Conservation (phyloP, 1,139 yeast genomes). For the Hemisphaericaspora xylanilytica region DNA sequence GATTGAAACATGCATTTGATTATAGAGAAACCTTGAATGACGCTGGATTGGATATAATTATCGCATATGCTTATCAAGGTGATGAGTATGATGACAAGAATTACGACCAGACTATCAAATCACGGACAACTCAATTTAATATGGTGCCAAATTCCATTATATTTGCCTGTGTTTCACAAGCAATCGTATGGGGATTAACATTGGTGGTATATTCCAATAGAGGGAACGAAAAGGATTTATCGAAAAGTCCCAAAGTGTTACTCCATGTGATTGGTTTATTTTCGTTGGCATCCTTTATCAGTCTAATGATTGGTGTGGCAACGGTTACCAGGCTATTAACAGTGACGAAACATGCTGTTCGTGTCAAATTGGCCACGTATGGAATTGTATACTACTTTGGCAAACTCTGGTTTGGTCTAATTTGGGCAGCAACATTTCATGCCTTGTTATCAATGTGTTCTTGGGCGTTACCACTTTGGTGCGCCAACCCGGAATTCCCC, state of each 20-base stretch:
- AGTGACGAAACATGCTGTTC: constrained; percentile 27
- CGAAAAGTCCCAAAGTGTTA: constrained; percentile 25
- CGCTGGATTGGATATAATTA: constrained; percentile 42
- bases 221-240: constrained; percentile 20
- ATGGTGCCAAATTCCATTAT: constrained; percentile 19
- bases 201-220: constrained; percentile 36
- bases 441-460: constrained; percentile 26
- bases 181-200: constrained; percentile 27
- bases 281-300: constrained; percentile 32
- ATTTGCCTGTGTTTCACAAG: constrained; percentile 25
- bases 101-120: constrained; percentile 13
- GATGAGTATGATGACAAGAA: constrained; percentile 16
- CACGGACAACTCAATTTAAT: constrained; percentile 16
- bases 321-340: constrained; percentile 26
- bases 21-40: constrained; percentile 40
- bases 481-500: constrained; percentile 34
- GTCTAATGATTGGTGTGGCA: constrained; percentile 28
- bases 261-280: constrained; percentile 32
- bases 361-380: constrained; percentile 35
- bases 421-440: constrained; percentile 34
- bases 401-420: constrained; percentile 36
- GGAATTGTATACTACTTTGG: constrained; percentile 48
- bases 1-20: constrained; percentile 35
- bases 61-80: constrained; percentile 45
- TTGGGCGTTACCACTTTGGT: constrained; percentile 46